Conservation (phyloP, 208 protist genomes). For the Wallacemonas collosoma region DNA sequence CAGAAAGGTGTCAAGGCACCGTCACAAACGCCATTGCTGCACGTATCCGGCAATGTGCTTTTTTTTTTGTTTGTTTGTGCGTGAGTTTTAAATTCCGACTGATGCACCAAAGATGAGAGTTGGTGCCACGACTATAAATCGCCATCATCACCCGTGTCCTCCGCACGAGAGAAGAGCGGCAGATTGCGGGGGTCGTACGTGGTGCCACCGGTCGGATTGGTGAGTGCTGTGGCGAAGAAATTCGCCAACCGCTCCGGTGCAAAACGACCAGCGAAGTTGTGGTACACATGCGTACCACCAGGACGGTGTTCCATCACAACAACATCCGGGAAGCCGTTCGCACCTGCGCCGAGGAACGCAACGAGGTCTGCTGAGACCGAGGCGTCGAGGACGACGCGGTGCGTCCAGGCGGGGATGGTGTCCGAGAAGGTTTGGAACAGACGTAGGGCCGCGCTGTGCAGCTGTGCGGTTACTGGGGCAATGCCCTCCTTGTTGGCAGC, state of each 20-base stretch:
- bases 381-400: constrained; percentile 35
- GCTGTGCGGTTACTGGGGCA: not conserved
- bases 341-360: constrained; percentile 32
- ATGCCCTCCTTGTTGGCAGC: not conserved
- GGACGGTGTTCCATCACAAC: constrained; percentile 22
- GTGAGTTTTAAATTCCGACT: no score
- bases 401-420: constrained; percentile 1
- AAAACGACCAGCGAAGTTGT: constrained; percentile 40
- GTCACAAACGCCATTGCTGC: no score
- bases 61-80: no score
- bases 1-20: no score
- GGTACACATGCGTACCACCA: constrained; percentile 22
- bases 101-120: no score
- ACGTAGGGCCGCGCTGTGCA: not conserved
- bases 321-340: constrained; percentile 35
- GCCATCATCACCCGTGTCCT: constrained; percentile 14
- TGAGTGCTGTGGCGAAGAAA: constrained; percentile 26
- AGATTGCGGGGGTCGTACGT: constrained; percentile 31
- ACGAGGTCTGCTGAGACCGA: constrained; percentile 19
- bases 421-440: constrained; percentile 11
- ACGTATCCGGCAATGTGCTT: no score
- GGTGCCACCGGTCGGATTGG: constrained; percentile 17
- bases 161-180: constrained; percentile 14
- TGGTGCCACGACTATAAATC: constrained; percentile 17
- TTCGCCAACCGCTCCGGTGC: constrained; percentile 30